A percentile compares a stretch with the other conserved stretches of the same genome.
These are phyloP conservation scores for Cucumis hystrix DNA, from an alignment of 306 rosid species.

Conservation along the genomic window DNA sequence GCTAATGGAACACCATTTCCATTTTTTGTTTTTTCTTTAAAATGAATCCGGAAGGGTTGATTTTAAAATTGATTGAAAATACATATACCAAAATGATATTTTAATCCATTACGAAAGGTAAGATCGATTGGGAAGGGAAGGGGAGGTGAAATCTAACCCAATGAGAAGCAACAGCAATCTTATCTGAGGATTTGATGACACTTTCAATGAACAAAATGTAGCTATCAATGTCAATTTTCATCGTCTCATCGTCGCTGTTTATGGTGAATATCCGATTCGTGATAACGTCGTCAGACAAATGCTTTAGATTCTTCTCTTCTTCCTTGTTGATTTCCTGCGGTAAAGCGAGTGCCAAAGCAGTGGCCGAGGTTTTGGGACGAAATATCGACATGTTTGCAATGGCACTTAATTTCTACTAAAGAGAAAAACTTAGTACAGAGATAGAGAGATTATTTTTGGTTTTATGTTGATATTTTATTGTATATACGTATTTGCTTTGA, in stretches of 20 bases:
- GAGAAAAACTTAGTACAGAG: background rate
- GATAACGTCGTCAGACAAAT: background rate
- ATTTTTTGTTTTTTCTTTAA: too few species aligned
- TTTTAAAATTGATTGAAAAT: too few species aligned
- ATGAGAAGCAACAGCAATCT: background rate
- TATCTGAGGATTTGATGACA: background rate
- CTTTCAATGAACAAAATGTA: background rate
- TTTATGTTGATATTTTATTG: background rate
- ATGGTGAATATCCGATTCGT: background rate
- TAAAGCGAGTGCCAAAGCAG: background rate
- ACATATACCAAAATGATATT: too few species aligned
- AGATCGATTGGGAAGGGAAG: background rate
- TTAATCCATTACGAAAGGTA: too few species aligned
- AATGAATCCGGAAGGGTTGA: too few species aligned
- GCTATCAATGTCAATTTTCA: background rate
- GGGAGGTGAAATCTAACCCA: background rate
- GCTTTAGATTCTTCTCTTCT: background rate
- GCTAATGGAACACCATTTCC: too few species aligned
- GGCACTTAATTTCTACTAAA: background rate
- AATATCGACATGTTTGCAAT: background rate
- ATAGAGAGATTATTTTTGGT: background rate
- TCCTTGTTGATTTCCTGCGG: background rate
- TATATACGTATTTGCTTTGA: background rate
- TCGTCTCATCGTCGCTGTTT: background rate
- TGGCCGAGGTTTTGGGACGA: background rate